Evolutionary conservation across 192 early-diverging fungal species (phyloP).

Genomic region (Podila minutissima): DNA sequence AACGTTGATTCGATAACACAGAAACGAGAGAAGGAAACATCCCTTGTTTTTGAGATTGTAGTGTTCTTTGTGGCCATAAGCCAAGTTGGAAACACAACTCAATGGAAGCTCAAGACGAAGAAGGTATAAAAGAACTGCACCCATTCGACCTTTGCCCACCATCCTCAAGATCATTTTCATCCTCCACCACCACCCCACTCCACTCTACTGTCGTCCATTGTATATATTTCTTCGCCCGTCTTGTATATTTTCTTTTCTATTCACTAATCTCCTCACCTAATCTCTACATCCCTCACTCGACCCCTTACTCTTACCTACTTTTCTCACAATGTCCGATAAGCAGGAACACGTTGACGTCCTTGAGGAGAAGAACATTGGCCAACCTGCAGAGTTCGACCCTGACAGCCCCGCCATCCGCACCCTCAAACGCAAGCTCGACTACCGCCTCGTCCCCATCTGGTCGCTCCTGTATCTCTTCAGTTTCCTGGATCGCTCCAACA

Average conservation of each 20-base stretch:
- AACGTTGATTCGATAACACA: slow-evolving; percentile 17
- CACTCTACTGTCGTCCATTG: slow-evolving; percentile 1
- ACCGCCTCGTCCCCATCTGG: slow-evolving; percentile 67
- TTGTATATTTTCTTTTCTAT: not conserved
- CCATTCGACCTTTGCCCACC: slow-evolving; percentile 4
- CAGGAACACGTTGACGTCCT: slow-evolving; percentile 12
- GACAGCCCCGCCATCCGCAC: slow-evolving; percentile 6
- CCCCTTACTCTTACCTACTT: not conserved
- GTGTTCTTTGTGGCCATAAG: not conserved
- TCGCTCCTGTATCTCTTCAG: slow-evolving; percentile 68
- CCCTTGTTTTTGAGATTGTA: slow-evolving; percentile 8
- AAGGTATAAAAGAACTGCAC: slow-evolving; percentile 17
- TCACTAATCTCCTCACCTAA: not conserved
- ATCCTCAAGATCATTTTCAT: slow-evolving; percentile 17
- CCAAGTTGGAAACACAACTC: slow-evolving; percentile 3
- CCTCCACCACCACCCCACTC: not conserved
- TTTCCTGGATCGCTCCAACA: slow-evolving; percentile 71
- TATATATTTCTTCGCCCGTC: slow-evolving; percentile 6
- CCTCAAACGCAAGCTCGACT: slow-evolving; percentile 61
- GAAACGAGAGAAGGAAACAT: not conserved
- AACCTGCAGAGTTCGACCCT: slow-evolving; percentile 18
- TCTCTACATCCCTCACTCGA: not conserved
- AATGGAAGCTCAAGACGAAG: not conserved
- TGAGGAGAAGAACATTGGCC: slow-evolving; percentile 11
- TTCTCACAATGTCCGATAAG: slow-evolving; percentile 14